phyloP scores from a whole-genome alignment of 768 basidiomycete genomes.

The Russula foetens region DNA sequence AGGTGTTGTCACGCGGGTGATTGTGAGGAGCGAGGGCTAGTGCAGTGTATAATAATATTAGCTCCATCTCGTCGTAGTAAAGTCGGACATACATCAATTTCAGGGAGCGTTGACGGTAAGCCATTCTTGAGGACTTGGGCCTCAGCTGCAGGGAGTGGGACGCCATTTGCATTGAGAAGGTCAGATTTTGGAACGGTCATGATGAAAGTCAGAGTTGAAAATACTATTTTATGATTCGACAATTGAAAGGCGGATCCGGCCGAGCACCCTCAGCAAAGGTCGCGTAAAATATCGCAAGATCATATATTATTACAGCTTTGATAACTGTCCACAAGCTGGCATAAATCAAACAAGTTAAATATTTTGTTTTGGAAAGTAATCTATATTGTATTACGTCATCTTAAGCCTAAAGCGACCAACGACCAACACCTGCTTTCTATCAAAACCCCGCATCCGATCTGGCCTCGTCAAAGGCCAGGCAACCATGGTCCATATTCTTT shows the following conservation, averaged over 20 bases:
- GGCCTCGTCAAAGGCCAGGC: too few species aligned
- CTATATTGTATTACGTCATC: too few species aligned
- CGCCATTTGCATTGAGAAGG: slow-evolving; percentile 11
- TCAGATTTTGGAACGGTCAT: slow-evolving; percentile 3
- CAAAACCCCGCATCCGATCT: too few species aligned
- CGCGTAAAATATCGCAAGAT: neutral
- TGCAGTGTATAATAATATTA: neutral
- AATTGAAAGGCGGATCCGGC: neutral
- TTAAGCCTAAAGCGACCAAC: too few species aligned
- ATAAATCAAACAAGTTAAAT: too few species aligned
- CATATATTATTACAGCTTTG: neutral
- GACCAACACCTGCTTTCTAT: too few species aligned
- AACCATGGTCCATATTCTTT: too few species aligned
- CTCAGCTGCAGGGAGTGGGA: slow-evolving; percentile 4
- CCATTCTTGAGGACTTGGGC: slow-evolving; percentile 16
- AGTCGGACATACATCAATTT: slow-evolving; percentile 14
- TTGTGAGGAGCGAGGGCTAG: slow-evolving; percentile 48
- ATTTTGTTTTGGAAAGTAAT: too few species aligned
- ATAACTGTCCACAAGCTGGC: too few species aligned
- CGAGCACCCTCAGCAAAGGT: neutral
- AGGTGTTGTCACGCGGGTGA: slow-evolving; percentile 38
- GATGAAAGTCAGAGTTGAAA: neutral
- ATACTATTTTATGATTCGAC: too few species aligned
- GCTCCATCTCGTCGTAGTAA: neutral
- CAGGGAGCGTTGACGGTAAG: neutral